Evolutionary conservation across 2,329 filamentous ascomycete genomes (phyloP).

Genomic region (Hymenoscyphus occultus): DNA sequence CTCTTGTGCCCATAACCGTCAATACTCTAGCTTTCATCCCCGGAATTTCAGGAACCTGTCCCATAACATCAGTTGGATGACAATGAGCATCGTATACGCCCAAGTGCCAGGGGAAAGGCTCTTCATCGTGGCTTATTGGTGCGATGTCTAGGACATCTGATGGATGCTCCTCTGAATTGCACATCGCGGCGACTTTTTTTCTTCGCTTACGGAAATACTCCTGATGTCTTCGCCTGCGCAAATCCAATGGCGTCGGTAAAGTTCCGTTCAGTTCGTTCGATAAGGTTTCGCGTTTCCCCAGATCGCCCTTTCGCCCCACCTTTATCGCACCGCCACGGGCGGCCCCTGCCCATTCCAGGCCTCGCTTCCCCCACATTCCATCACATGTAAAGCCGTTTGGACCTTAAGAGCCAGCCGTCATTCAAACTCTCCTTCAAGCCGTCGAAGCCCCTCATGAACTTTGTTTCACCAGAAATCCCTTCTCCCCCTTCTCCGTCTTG

Average conservation of each 20-base stretch:
- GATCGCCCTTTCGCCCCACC: not conserved
- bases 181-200: not conserved
- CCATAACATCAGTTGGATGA: slow-evolving; percentile 77
- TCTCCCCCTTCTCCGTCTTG: not conserved
- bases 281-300: not conserved
- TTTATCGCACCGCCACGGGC: not conserved
- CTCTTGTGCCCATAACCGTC: slow-evolving; percentile 74
- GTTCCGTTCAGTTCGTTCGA: not conserved
- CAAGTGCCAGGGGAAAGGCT: slow-evolving; percentile 63
- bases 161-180: not conserved
- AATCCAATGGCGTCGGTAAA: not conserved
- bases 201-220: not conserved
- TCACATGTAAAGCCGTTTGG: not conserved
- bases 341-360: not conserved
- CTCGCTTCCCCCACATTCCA: slow-evolving; percentile 2
- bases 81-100: slow-evolving; percentile 78
- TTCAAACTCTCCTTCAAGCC: not conserved
- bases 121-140: slow-evolving; percentile 1
- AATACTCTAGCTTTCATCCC: slow-evolving; percentile 64
- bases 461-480: not conserved
- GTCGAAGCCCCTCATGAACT: not conserved
- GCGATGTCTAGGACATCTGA: not conserved
- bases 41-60: slow-evolving; percentile 54
- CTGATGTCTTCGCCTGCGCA: not conserved
- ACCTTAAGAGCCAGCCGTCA: not conserved